phyloP scores from a whole-genome alignment of 441 rosid species.

The Gossypium gossypioides region DNA sequence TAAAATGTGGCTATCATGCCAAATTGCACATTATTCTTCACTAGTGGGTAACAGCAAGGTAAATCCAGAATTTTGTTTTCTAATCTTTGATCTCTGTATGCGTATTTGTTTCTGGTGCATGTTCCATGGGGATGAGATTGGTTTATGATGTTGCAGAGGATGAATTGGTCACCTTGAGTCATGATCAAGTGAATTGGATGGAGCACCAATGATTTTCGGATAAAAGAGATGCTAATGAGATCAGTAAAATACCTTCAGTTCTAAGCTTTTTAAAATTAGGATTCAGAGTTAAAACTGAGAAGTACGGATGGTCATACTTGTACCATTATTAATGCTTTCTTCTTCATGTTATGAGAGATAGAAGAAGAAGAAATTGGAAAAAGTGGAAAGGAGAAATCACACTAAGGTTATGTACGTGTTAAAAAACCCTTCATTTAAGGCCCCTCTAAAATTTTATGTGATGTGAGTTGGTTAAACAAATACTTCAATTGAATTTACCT shows the following conservation, averaged over 20 bases:
- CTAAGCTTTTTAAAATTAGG: background rate
- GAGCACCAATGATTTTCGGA: background rate
- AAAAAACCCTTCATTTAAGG: background rate
- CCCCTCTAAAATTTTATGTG: background rate
- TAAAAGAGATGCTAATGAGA: background rate
- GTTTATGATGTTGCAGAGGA: background rate
- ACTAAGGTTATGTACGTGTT: background rate
- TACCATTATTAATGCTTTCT: conserved; percentile 1
- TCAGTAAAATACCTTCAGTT: background rate
- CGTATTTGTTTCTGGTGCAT: background rate
- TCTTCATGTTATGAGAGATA: background rate
- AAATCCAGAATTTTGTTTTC: background rate
- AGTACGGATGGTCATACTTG: background rate
- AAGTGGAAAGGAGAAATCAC: background rate
- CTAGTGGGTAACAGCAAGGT: background rate
- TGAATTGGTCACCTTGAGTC: background rate
- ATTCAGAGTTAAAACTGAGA: background rate
- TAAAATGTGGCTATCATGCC: background rate
- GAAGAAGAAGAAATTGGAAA: background rate
- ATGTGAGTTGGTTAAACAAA: background rate
- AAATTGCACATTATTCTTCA: background rate
- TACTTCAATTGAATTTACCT: background rate
- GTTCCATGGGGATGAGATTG: background rate
- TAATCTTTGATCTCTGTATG: background rate
- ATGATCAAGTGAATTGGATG: background rate